A percentile compares a stretch with the other conserved stretches of the same genome.
Conservation (phyloP, 148 eudicot genomes). For the Fallopia convolvulus region DNA sequence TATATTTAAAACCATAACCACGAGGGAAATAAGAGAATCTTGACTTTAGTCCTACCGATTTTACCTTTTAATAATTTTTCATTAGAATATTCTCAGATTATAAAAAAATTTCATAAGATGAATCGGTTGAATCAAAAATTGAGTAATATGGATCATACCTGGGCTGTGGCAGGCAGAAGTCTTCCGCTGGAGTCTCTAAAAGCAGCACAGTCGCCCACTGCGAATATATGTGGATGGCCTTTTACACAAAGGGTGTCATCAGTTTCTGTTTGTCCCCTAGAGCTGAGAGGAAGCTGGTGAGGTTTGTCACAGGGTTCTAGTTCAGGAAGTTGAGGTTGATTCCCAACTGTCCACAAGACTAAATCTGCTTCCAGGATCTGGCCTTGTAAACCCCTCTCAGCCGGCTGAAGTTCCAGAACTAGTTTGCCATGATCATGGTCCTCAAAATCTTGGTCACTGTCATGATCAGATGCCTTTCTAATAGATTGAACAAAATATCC, state of each 20-base stretch:
- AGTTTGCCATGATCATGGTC: conserved; percentile 38
- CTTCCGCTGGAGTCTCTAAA: conserved; percentile 75
- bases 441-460: conserved; percentile 11
- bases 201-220: conserved; percentile 87
- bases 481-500: conserved; percentile 73
- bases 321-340: conserved; percentile 70
- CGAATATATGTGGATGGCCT: conserved; percentile 90
- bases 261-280: conserved; percentile 85
- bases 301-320: conserved; percentile 47
- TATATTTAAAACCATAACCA: neutral
- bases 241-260: conserved; percentile 93
- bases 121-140: neutral
- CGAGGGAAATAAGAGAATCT: neutral
- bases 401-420: conserved; percentile 63
- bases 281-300: conserved; percentile 70
- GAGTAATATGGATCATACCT: conserved; percentile 35
- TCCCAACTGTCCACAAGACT: conserved; percentile 93
- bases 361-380: conserved; percentile 76
- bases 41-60: neutral
- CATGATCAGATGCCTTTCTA: conserved; percentile 22
- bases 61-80: neutral
- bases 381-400: conserved; percentile 54
- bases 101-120: neutral
- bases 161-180: conserved; percentile 89
- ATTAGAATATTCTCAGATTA: neutral